Evolutionary conservation across 2,329 filamentous ascomycete genomes (phyloP).

Genomic region (Zasmidium cellare): DNA sequence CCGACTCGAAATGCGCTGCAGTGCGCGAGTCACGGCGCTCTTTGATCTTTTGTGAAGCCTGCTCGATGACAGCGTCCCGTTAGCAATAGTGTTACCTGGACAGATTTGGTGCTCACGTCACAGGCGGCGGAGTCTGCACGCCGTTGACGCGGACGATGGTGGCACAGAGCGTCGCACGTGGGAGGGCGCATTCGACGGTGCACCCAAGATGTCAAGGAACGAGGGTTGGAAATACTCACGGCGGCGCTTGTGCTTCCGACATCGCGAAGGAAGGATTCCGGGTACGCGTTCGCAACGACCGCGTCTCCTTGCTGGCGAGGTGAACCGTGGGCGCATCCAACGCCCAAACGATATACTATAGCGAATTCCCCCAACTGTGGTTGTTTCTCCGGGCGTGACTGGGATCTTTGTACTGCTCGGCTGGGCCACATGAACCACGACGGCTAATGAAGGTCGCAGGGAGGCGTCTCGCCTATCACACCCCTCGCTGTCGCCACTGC

Average conservation of each 20-base stretch:
- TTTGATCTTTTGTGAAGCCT: conserved; percentile 46
- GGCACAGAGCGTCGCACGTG: neutral
- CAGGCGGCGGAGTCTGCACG: neutral
- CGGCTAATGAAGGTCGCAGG: neutral
- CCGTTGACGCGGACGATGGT: neutral
- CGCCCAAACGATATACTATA: neutral
- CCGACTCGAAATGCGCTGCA: conserved; percentile 53
- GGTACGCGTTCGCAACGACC: neutral
- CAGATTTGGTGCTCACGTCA: neutral
- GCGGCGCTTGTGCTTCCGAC: neutral
- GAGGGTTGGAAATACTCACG: neutral
- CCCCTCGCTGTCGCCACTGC: neutral
- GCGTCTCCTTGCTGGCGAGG: neutral
- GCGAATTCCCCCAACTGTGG: neutral
- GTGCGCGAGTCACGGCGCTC: conserved; percentile 54
- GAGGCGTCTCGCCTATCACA: neutral
- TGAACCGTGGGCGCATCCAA: neutral
- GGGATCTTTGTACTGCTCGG: neutral
- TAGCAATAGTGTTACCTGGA: neutral
- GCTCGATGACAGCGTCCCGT: neutral
- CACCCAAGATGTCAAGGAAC: neutral
- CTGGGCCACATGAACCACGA: neutral
- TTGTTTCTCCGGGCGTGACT: neutral
- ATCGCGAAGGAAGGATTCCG: neutral
- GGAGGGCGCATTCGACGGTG: neutral